A percentile compares a stretch with the other conserved stretches of the same genome.
Conservation (phyloP, 495 filamentous ascomycete genomes). For the Xylaria bambusicola region DNA sequence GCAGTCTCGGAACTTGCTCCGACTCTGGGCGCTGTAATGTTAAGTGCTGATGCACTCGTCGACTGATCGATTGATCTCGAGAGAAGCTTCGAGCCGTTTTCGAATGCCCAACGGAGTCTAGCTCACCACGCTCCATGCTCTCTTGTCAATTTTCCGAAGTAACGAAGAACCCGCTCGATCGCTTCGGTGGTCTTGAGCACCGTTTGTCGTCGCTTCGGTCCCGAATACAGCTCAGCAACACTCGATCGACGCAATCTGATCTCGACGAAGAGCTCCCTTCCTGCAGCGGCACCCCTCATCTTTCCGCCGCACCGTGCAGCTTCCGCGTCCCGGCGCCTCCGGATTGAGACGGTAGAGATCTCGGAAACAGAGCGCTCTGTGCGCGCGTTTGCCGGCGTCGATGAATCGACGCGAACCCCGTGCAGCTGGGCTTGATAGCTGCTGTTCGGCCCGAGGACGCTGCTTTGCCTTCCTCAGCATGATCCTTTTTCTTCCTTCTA, state of each 20-base stretch:
- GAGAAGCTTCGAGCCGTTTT: constrained; percentile 14
- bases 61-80: constrained; percentile 19
- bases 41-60: constrained; percentile 9
- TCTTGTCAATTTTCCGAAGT: constrained; percentile 1
- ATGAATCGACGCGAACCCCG: constrained; percentile 14
- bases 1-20: constrained; percentile 15
- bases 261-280: constrained; percentile 18
- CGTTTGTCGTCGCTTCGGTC: neutral
- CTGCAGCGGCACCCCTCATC: constrained; percentile 15
- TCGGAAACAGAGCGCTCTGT: constrained; percentile 2
- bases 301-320: constrained; percentile 9
- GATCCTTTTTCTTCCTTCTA: constrained; percentile 7
- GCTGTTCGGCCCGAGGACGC: neutral
- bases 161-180: constrained; percentile 14
- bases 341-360: constrained; percentile 6
- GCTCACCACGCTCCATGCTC: neutral
- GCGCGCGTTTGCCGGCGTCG: constrained; percentile 10
- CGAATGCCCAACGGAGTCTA: constrained; percentile 1
- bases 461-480: neutral
- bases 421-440: constrained; percentile 9
- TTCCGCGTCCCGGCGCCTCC: constrained; percentile 10
- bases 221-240: constrained; percentile 14
- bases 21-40: constrained; percentile 2
- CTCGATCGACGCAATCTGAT: constrained; percentile 18
- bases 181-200: constrained; percentile 14